Evolutionary conservation across 1,284 basidiomycete genomes (phyloP), one percentile per base, ranked within the genome.

Genomic region (Entoloma clypeatum): DNA sequence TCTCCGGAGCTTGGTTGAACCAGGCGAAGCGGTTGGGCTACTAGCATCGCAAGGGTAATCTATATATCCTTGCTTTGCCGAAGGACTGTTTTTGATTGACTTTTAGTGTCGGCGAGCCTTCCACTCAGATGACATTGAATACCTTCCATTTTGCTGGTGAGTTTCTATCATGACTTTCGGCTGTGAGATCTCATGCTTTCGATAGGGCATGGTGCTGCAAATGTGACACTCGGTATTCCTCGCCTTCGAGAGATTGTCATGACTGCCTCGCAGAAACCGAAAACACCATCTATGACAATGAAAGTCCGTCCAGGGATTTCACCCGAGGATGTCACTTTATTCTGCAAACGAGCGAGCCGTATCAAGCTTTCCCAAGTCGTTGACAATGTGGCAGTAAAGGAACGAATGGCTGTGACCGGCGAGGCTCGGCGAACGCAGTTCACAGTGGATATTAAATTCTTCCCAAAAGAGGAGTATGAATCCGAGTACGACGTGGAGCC

Each of bases 111-210:
- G 96, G 96, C 46, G 96, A 99, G 64, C 96, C 96, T 3, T 99
- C 96, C 17, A 99, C 96, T 1, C 96, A 99, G 63, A 99, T 99
- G 96, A 99, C 96, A 21, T 71, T 99, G 52, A 99, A 99, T 64
- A 99, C 96, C 7, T 99, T 99, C 81, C 96, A 99, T 72, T 97
- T 99, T 62, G 93, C 93, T 51, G 92, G 89, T 81, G 61, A 55
- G 77, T 61, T 33, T 37, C 22, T 51, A 18, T 25, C 4, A 26
- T 44, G 11, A n/a, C 13, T 32, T 17, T 36, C 4, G 28, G 7
- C 11, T 41, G 16, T 44, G 39, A 39, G 45, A 49, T 19, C 32
- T 49, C 19, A 43, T 28, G 38, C 34, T 11, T 31, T 44, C 42
- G 26, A 43, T 58, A 86, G 92, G 95, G 54, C 96, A 99, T 64